Base-by-base conservation (phyloP, 768 basidiomycete species). In the Boletus insuetus region DNA sequence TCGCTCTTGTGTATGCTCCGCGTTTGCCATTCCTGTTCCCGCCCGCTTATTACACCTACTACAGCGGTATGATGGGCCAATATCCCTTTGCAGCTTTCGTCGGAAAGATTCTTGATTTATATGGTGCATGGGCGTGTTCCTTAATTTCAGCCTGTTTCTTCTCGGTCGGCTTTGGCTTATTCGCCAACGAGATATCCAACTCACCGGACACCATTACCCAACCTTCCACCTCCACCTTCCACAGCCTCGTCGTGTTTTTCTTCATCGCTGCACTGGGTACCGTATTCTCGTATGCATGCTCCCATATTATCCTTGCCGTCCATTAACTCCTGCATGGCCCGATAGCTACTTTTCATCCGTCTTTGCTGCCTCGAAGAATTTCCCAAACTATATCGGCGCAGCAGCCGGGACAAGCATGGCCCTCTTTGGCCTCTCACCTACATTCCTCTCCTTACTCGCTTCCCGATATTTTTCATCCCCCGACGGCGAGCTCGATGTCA, bases 11-110 rank as follows among this genome's bases (percentile, higher is more conserved):
- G 90, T 91, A 71, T 73, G 85, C 67, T 20, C 26, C 86, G 65
- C 73, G 79, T 68, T 16, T 40, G 24, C 32, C 11, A 22, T 38
- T 12, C 22, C 7, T 17, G 39, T 16, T 53, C 38, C 53, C 31
- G 4, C 13, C 39, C 6, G 22, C 54, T 61, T 38, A 62, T 13
- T 6, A 17, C 10, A 32, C 31, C 49, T 44, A 13, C 26, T 38
- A 35, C 49, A 92, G 91, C n/a, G 91, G 87, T 3, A 84, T 93
- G 80, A 80, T 84, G 58, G 86, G 88, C 6, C 89, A 92, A 73
- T 92, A 93, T 68, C 88, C 89, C 3, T 77, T 89, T 54, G 81
- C 86, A 19, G 83, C 84, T 2, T 16, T 89, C 1, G 82, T 86
- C 40, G 91, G 91, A 44, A 85, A 82, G 58, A 66, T 85, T 3